These are phyloP conservation scores for Fonsecaea erecta DNA, from an alignment of 2,329 filamentous ascomycete species.

Conservation along the genomic window DNA sequence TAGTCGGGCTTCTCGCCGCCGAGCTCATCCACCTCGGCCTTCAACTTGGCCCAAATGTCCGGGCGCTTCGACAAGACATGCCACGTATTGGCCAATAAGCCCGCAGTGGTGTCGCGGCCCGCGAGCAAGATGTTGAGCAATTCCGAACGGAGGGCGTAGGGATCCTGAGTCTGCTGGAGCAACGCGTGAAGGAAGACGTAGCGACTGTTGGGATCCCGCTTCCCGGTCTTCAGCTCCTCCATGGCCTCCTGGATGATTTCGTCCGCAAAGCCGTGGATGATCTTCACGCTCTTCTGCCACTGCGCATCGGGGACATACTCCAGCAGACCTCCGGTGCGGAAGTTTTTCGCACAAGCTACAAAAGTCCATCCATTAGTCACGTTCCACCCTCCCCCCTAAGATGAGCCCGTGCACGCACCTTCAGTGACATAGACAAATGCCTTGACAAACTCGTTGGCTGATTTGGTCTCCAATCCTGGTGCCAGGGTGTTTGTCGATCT, in stretches of 20 bases:
- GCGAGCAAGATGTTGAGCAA: conserved; percentile 47
- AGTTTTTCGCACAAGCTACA: conserved; percentile 23
- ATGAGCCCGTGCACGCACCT: conserved; percentile 7
- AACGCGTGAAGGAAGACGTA: conserved; percentile 38
- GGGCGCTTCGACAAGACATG: conserved; percentile 42
- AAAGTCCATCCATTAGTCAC: conserved; percentile 7
- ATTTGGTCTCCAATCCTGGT: conserved; percentile 32
- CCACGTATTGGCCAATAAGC: conserved; percentile 43
- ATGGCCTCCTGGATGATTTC: conserved; percentile 34
- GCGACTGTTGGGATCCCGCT: conserved; percentile 58
- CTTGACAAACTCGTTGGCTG: conserved; percentile 33
- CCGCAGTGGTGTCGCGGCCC: conserved; percentile 46
- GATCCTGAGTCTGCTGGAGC: conserved; percentile 34
- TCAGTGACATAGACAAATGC: conserved; percentile 33
- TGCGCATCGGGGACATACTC: conserved; percentile 30
- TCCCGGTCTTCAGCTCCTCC: conserved; percentile 18
- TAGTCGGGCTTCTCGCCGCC: conserved; percentile 34
- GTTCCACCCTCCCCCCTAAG: background rate
- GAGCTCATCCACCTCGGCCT: conserved; percentile 40
- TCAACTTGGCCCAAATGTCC: conserved; percentile 50
- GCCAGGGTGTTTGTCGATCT: conserved; percentile 48
- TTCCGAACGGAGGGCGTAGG: conserved; percentile 32
- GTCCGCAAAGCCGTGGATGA: conserved; percentile 35
- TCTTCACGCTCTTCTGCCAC: conserved; percentile 32
- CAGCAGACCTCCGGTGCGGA: conserved; percentile 30